Evolutionary conservation across 352 stramenopile genomes (phyloP).

Genomic region (Globisporangium viniferum): DNA sequence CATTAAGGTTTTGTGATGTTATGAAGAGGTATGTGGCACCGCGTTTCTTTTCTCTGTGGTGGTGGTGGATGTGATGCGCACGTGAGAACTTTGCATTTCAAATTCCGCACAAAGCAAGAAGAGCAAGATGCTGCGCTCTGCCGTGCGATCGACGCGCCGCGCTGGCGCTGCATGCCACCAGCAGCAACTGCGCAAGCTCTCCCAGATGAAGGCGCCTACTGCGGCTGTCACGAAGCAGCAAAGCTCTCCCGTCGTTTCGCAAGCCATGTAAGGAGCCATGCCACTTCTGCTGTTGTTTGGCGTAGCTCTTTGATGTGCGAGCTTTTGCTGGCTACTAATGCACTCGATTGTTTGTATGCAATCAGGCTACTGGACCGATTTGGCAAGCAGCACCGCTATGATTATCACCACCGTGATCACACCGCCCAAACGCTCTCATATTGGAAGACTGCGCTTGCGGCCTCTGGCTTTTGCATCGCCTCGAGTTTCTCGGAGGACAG

Average conservation of each 20-base stretch:
- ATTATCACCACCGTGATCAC: constrained; percentile 19
- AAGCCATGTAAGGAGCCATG: constrained; percentile 13
- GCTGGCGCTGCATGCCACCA: not conserved
- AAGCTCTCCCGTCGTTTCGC: constrained; percentile 3
- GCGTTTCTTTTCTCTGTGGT: constrained; percentile 5
- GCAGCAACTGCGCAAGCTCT: constrained; percentile 14
- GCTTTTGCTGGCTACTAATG: not conserved
- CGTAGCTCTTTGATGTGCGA: not conserved
- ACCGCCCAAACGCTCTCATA: constrained; percentile 22
- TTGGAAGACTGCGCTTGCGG: constrained; percentile 30
- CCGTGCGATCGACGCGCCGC: constrained; percentile 12
- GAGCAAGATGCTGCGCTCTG: constrained; percentile 14
- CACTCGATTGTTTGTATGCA: not conserved
- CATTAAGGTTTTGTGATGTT: not conserved
- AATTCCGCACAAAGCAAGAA: not conserved
- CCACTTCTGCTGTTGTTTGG: not conserved
- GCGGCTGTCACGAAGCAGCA: not conserved
- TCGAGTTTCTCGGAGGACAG: constrained; percentile 19
- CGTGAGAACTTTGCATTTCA: constrained; percentile 1
- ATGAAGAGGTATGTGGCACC: not conserved
- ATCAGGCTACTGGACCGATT: constrained; percentile 25
- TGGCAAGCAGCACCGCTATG: constrained; percentile 25
- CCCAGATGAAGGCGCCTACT: not conserved
- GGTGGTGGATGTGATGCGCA: not conserved
- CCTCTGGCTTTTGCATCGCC: constrained; percentile 24